These are phyloP conservation scores for Phytophthora lateralis DNA, from an alignment of 352 stramenopile genomes.

Conservation along the genomic window DNA sequence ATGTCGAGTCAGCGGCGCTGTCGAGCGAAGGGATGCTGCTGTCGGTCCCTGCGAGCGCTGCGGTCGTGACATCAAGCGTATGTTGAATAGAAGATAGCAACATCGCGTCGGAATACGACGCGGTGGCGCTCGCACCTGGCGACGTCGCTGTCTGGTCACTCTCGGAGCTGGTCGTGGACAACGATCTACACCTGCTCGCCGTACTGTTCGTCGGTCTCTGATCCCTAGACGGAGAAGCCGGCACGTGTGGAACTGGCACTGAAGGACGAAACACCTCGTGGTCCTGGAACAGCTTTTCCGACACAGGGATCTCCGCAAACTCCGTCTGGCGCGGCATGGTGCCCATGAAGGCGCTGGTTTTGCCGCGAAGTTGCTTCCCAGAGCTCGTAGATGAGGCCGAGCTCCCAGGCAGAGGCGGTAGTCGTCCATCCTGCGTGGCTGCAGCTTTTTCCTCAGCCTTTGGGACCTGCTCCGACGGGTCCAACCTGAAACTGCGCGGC, in stretches of 20 bases:
- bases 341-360: conserved; percentile 65
- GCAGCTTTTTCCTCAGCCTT: conserved; percentile 9
- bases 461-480: conserved; percentile 47
- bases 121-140: background rate
- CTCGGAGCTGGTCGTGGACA: conserved; percentile 12
- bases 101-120: conserved; percentile 44
- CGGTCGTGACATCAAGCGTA: conserved; percentile 27
- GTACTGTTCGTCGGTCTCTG: conserved; percentile 1
- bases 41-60: conserved; percentile 13
- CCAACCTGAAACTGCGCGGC: conserved; percentile 63
- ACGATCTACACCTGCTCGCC: conserved; percentile 1
- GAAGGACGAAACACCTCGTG: conserved; percentile 34
- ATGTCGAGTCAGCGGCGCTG: conserved; percentile 7
- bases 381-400: conserved; percentile 27
- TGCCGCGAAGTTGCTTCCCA: conserved; percentile 34
- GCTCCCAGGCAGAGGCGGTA: conserved; percentile 10
- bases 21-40: conserved; percentile 15
- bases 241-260: conserved; percentile 14
- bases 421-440: conserved; percentile 9
- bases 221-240: conserved; percentile 19
- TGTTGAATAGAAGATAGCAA: conserved; percentile 60
- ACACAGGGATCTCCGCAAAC: conserved; percentile 56
- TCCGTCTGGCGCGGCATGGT: conserved; percentile 58
- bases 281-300: conserved; percentile 56
- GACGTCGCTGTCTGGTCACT: conserved; percentile 1